These are phyloP conservation scores for Fomes fomentarius DNA, from an alignment of 1,284 basidiomycete species.

Conservation along the genomic window DNA sequence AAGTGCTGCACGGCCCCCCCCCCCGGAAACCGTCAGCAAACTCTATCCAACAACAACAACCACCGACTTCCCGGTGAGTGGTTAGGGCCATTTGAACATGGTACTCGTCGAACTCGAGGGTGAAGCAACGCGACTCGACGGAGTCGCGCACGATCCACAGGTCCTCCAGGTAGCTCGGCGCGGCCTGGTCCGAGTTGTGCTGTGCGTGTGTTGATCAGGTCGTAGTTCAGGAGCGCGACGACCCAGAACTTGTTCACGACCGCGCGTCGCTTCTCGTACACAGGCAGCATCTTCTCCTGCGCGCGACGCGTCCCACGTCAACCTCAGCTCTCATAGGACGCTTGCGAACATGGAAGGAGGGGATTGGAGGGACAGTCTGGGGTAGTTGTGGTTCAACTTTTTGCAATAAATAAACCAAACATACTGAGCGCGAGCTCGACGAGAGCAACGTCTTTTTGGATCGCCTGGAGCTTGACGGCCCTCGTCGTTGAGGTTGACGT, in stretches of 20 bases:
- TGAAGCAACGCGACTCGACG: slow-evolving; percentile 71
- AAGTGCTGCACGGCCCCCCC: slow-evolving; percentile 63
- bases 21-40: slow-evolving; percentile 10
- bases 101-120: slow-evolving; percentile 79
- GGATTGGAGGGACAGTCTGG: neutral
- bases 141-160: slow-evolving; percentile 75
- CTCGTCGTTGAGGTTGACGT: slow-evolving; percentile 69
- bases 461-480: slow-evolving; percentile 62
- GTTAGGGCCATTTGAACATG: too few relatives aligned
- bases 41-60: too few relatives aligned
- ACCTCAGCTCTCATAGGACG: neutral
- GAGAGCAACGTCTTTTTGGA: slow-evolving; percentile 68
- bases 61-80: too few relatives aligned
- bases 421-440: slow-evolving; percentile 72
- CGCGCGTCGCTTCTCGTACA: slow-evolving; percentile 70
- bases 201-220: slow-evolving; percentile 61
- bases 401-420: slow-evolving; percentile 34
- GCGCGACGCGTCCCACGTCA: slow-evolving; percentile 32
- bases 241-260: slow-evolving; percentile 78
- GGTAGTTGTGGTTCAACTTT: neutral
- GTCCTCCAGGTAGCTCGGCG: slow-evolving; percentile 77
- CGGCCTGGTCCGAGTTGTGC: slow-evolving; percentile 71
- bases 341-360: slow-evolving; percentile 1
- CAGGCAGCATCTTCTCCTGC: slow-evolving; percentile 56
- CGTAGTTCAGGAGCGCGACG: slow-evolving; percentile 73